Evolutionary conservation across 176 grass and related monocot genomes (phyloP).

Genomic region (Raddia distichophylla): DNA sequence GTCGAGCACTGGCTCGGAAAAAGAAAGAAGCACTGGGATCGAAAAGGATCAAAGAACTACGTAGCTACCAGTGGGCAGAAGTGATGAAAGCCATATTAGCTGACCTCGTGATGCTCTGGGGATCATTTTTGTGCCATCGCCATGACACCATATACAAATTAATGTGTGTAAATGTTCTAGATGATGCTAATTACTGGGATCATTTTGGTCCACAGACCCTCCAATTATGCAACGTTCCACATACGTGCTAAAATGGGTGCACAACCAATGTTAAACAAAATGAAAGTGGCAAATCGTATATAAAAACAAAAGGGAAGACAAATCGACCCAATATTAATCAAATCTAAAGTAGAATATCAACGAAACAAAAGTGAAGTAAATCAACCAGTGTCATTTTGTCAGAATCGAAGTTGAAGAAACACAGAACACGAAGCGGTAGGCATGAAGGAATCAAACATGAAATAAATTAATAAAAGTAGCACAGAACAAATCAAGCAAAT

Average conservation of each 20-base stretch:
- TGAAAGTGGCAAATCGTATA: not conserved
- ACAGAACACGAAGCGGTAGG: slow-evolving; percentile 1
- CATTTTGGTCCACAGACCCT: not conserved
- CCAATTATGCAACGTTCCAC: not conserved
- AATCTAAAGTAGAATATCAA: not conserved
- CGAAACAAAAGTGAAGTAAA: slow-evolving; percentile 13
- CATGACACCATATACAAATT: not conserved
- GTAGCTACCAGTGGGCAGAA: not conserved
- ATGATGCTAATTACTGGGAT: not conserved
- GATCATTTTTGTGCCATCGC: not conserved
- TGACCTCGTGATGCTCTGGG: not conserved
- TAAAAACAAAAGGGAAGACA: slow-evolving; percentile 1
- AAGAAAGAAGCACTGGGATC: not conserved
- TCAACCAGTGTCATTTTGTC: not conserved
- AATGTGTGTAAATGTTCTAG: not conserved
- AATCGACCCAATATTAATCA: not conserved
- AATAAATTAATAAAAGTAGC: not conserved
- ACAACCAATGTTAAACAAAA: slow-evolving; percentile 16
- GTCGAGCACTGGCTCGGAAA: not conserved
- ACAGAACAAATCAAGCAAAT: slow-evolving; percentile 1
- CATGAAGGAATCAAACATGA: not conserved
- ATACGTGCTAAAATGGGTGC: not conserved
- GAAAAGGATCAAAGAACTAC: not conserved
- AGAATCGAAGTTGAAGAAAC: slow-evolving; percentile 25
- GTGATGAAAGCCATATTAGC: not conserved